phyloP scores from a whole-genome alignment of 2,329 filamentous ascomycete species.

The Colletotrichum sp. region DNA sequence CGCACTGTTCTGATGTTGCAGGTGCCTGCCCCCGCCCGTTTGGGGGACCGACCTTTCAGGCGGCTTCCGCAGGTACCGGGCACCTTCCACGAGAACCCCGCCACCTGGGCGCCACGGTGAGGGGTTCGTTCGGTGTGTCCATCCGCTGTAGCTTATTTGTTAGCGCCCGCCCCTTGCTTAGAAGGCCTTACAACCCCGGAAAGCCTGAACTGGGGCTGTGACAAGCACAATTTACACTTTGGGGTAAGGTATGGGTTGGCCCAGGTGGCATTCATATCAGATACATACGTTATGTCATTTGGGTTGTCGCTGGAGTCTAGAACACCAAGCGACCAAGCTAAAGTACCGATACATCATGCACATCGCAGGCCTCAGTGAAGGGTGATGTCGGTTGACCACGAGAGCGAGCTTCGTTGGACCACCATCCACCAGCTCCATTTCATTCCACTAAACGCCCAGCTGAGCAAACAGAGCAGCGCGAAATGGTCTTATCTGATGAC shows the following conservation, averaged over 20 bases:
- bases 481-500: not conserved
- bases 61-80: not conserved
- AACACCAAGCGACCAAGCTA: not conserved
- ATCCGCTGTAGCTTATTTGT: not conserved
- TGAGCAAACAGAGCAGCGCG: not conserved
- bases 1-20: not conserved
- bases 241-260: not conserved
- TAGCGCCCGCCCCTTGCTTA: not conserved
- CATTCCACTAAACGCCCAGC: not conserved
- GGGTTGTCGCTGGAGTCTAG: not conserved
- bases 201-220: not conserved
- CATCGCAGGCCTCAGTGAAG: not conserved
- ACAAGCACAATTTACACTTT: not conserved
- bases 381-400: not conserved
- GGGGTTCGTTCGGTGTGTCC: not conserved
- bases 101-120: not conserved
- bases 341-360: not conserved
- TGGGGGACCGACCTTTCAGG: not conserved
- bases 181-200: not conserved
- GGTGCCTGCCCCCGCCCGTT: not conserved
- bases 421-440: not conserved
- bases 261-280: not conserved
- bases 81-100: not conserved
- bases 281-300: not conserved
- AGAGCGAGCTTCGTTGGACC: not conserved